Conservation (phyloP, 495 filamentous ascomycete genomes). For the Pseudomonodictys pantanalensis region DNA sequence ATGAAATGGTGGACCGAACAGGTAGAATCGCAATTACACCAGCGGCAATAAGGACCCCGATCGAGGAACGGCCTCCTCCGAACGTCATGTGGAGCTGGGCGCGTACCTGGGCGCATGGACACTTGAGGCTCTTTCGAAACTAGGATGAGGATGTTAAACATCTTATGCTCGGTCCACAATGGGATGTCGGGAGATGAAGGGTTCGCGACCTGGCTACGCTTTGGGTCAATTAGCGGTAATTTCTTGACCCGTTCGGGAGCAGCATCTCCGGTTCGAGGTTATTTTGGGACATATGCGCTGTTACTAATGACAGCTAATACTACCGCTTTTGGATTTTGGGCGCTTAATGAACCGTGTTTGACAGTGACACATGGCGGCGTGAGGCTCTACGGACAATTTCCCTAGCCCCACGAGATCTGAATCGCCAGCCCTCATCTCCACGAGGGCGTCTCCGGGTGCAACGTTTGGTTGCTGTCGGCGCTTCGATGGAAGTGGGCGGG, state of each 20-base stretch:
- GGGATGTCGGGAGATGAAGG: conserved; percentile 1
- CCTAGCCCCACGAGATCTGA: not conserved
- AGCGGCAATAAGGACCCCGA: conserved; percentile 17
- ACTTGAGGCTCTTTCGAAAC: not conserved
- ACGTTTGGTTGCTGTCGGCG: conserved; percentile 23
- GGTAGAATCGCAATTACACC: conserved; percentile 33
- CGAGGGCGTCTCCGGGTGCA: conserved; percentile 19
- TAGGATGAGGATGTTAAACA: not conserved
- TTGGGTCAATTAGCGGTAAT: conserved; percentile 19
- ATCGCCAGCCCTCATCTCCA: conserved; percentile 6
- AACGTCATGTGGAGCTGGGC: conserved; percentile 12
- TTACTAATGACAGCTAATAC: conserved; percentile 24
- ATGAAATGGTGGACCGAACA: conserved; percentile 64
- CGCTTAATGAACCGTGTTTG: conserved; percentile 27
- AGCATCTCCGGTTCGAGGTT: conserved; percentile 15
- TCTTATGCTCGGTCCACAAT: conserved; percentile 2
- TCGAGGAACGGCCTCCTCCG: not conserved
- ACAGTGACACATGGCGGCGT: conserved; percentile 26
- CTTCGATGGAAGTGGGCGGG: conserved; percentile 9
- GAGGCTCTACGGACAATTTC: conserved; percentile 23
- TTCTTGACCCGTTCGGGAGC: conserved; percentile 9
- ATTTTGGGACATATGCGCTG: conserved; percentile 14
- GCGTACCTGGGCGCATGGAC: conserved; percentile 19
- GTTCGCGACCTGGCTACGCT: no score
- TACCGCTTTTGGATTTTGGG: not conserved